Conservation (phyloP, 495 filamentous ascomycete species). For the Bacidia rubella region DNA sequence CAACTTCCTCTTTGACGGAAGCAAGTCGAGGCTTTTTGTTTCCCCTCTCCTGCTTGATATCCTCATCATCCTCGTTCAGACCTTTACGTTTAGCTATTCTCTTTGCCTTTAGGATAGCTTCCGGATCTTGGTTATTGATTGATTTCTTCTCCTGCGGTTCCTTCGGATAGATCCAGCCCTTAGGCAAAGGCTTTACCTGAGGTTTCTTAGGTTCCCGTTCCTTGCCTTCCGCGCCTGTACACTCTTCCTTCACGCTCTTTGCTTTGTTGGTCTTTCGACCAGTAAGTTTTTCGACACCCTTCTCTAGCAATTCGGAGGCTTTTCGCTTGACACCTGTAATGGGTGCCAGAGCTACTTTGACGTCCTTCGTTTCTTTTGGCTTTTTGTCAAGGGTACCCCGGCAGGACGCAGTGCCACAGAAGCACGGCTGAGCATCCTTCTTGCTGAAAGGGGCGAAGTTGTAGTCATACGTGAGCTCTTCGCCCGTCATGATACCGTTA, state of each 20-base stretch:
- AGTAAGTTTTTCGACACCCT: slow-evolving; percentile 12
- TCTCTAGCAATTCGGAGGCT: neutral
- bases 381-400: slow-evolving; percentile 63
- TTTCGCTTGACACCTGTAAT: too few relatives aligned
- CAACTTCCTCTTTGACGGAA: neutral
- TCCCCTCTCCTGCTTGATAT: neutral
- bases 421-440: slow-evolving; percentile 72
- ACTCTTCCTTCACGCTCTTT: neutral
- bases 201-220: slow-evolving; percentile 4
- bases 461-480: slow-evolving; percentile 98
- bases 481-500: slow-evolving; percentile 74
- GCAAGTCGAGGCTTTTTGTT: neutral
- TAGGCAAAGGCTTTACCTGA: neutral
- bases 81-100: neutral
- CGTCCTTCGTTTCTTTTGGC: slow-evolving; percentile 22
- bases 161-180: slow-evolving; percentile 1
- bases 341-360: slow-evolving; percentile 27
- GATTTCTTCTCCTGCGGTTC: neutral
- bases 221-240: slow-evolving; percentile 3
- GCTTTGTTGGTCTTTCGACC: slow-evolving; percentile 22
- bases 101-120: neutral
- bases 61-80: neutral
- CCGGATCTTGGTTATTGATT: neutral
- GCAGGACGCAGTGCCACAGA: slow-evolving; percentile 64
- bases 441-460: slow-evolving; percentile 85